Evolutionary conservation across 2,329 filamentous ascomycete genomes (phyloP).

Genomic region (Aspergillus phoenicis): DNA sequence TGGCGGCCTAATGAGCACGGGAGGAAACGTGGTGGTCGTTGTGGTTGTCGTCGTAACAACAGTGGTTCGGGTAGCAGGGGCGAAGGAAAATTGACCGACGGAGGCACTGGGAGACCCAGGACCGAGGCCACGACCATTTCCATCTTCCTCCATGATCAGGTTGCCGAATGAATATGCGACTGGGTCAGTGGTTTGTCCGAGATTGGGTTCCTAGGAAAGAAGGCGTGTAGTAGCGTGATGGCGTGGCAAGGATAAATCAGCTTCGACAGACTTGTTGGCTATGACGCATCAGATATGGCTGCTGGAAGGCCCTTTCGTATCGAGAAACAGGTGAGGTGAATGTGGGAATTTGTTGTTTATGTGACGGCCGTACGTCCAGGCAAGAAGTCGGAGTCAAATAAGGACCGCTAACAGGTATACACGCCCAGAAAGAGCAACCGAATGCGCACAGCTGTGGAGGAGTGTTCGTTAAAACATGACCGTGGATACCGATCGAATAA

Average conservation of each 20-base stretch:
- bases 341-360: constrained; percentile 10
- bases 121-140: constrained; percentile 22
- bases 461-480: constrained; percentile 24
- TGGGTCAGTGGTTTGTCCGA: constrained; percentile 6
- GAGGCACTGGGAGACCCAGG: constrained; percentile 40
- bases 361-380: constrained; percentile 13
- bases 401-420: constrained; percentile 26
- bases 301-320: neutral
- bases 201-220: constrained; percentile 12
- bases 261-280: constrained; percentile 12
- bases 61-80: constrained; percentile 65
- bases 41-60: constrained; percentile 89
- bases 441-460: constrained; percentile 22
- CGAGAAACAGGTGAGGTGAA: neutral
- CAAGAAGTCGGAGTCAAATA: constrained; percentile 21
- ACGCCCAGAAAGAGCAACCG: constrained; percentile 27
- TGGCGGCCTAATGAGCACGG: constrained; percentile 76
- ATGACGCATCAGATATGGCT: neutral
- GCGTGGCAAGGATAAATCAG: constrained; percentile 16
- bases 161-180: neutral
- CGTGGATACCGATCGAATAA: constrained; percentile 3
- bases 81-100: constrained; percentile 63
- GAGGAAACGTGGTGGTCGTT: constrained; percentile 78
- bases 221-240: constrained; percentile 22
- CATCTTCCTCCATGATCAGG: constrained; percentile 35